phyloP scores from a whole-genome alignment of 2,329 filamentous ascomycete genomes.

The Aspergillus neotritici region DNA sequence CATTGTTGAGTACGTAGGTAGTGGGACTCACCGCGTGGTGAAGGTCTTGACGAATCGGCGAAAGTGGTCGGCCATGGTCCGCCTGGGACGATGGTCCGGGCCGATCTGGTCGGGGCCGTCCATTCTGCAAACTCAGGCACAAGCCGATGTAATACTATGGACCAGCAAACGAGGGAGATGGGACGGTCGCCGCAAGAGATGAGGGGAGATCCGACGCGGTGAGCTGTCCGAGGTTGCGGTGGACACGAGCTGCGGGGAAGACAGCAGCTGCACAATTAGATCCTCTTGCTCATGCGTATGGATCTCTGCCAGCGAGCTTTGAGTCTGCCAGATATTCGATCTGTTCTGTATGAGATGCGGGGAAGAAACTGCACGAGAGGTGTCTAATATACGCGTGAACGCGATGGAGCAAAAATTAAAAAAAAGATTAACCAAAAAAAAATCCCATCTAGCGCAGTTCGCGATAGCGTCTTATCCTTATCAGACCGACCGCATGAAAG shows the following conservation, averaged over 20 bases:
- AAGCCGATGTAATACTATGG: background rate
- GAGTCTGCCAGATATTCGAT: background rate
- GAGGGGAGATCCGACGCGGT: background rate
- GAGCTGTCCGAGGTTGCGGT: background rate
- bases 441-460: slow-evolving; percentile 5
- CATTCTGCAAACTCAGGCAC: slow-evolving; percentile 18
- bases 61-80: slow-evolving; percentile 31
- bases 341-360: background rate
- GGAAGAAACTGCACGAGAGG: background rate
- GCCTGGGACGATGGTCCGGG: slow-evolving; percentile 34
- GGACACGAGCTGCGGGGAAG: background rate
- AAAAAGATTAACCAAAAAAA: no score
- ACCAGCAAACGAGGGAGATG: background rate
- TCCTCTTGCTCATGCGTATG: no score
- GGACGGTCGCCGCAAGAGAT: background rate
- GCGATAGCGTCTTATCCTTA: background rate
- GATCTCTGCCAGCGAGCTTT: background rate
- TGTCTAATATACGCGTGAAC: background rate
- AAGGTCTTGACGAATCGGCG: slow-evolving; percentile 33
- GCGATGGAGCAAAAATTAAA: background rate
- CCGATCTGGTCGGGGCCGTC: slow-evolving; percentile 41
- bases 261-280: background rate
- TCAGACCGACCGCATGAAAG: slow-evolving; percentile 4
- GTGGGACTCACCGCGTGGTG: slow-evolving; percentile 35
- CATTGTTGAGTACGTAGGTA: background rate